Conservation (phyloP, 2,329 filamentous ascomycete species). For the Phyllachora maydis region DNA sequence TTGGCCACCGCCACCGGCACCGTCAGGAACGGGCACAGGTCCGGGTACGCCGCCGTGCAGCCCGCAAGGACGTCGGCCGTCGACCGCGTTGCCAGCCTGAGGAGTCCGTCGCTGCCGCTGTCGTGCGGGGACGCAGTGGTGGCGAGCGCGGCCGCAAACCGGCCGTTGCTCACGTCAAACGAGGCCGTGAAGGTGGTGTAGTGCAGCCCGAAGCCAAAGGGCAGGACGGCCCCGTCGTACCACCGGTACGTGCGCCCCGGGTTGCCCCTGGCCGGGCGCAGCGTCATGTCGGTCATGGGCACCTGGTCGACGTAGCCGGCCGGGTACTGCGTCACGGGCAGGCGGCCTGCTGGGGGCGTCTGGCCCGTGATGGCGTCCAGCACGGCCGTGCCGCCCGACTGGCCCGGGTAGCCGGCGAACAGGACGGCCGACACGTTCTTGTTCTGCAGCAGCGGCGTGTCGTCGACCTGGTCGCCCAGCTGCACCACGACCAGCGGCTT, state of each 20-base stretch:
- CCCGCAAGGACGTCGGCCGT: constrained; percentile 5
- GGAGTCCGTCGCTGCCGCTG: too few species aligned
- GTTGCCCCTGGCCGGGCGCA: constrained; percentile 17
- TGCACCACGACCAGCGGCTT: constrained; percentile 29
- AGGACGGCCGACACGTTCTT: constrained; percentile 25
- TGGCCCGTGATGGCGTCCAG: constrained; percentile 29
- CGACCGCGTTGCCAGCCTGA: neutral
- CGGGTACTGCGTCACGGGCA: constrained; percentile 34
- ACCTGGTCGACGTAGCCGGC: constrained; percentile 25
- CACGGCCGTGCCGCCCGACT: constrained; percentile 32
- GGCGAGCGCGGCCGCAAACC: constrained; percentile 7
- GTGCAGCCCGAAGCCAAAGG: constrained; percentile 32
- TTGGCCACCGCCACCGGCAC: constrained; percentile 21
- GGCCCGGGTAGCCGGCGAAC: constrained; percentile 37
- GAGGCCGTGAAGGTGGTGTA: constrained; percentile 27
- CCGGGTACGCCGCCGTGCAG: constrained; percentile 15
- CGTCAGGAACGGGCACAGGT: constrained; percentile 18
- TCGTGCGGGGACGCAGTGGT: too few species aligned
- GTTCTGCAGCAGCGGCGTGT: constrained; percentile 22
- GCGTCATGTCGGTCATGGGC: constrained; percentile 31
- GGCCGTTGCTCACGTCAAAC: constrained; percentile 3
- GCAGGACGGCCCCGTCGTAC: constrained; percentile 24
- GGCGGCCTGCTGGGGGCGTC: constrained; percentile 25
- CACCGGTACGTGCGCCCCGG: constrained; percentile 23
- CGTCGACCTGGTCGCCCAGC: constrained; percentile 29